Evolutionary conservation across 2,329 filamentous ascomycete genomes (phyloP), one percentile per base, ranked within the genome.

Genomic region (Fusarium algeriense): DNA sequence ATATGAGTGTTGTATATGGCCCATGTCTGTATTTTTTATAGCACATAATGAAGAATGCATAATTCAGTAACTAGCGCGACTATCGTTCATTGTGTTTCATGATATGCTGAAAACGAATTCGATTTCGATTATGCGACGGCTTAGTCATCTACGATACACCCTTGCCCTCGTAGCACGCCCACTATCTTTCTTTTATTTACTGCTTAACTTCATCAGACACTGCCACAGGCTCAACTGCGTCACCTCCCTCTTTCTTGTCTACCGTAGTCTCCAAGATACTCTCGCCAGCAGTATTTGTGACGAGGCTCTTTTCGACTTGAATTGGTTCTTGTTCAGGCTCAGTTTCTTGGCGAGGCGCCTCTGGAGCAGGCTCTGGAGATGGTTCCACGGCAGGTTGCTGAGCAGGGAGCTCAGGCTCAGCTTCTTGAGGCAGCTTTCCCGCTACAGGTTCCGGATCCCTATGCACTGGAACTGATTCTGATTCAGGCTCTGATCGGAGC

Each of bases 261-360:
- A 85, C 67, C 28, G 77, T 77, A 5, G 81, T 80, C 63, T 82
- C 79, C 13, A 84, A 69, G n/a, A 85, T 77, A 35, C 80, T 80
- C 75, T 85, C 84, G 5, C 84, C 84, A 10, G 83, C 84, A 54
- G 77, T 81, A 67, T 85, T 84, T 14, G 80, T 76, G 28, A 77
- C 82, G 20, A 84, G 75, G 1, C 81, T 81, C 75, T 84, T 81
- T 43, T 80, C 74, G 23, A 74, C 60, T 20, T 58, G 53, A 14
- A 48, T 34, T 8, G 52, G 43, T 23, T 62, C 69, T 45, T 60
- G 54, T 20, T 59, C 65, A 35, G 34, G 41, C 6, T 50, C 20
- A 6, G 15, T 32, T 28, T 66, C 63, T 15, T 71, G 46, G 9
- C 32, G 54, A 13, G 26, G 30, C 7, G 34, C 9, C 49, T 67